Conservation (phyloP, 352 stramenopile genomes). For the Pythium chondricola region DNA sequence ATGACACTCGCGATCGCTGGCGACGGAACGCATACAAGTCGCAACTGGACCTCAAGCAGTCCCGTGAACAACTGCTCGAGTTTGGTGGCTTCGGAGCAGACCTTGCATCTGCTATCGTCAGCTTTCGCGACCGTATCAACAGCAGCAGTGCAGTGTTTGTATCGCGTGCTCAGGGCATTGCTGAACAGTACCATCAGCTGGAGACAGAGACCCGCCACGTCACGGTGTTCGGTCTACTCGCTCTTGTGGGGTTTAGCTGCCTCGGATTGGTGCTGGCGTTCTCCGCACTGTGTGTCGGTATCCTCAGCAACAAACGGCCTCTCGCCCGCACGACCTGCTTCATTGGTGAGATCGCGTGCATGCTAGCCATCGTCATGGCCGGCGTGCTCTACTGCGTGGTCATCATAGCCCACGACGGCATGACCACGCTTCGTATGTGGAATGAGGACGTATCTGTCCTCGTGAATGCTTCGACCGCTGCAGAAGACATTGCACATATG, state of each 20-base stretch:
- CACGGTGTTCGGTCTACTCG: conserved; percentile 24
- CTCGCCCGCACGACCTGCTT: conserved; percentile 34
- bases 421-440: conserved; percentile 33
- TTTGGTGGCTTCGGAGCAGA: conserved; percentile 22
- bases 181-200: conserved; percentile 21
- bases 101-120: conserved; percentile 23
- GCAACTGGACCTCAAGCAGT: conserved; percentile 46
- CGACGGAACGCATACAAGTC: conserved; percentile 34
- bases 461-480: conserved; percentile 10
- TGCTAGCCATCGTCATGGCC: conserved; percentile 34
- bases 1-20: conserved; percentile 31
- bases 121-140: conserved; percentile 29
- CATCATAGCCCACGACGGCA: conserved; percentile 43
- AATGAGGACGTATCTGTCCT: conserved; percentile 29
- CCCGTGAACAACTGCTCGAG: conserved; percentile 31
- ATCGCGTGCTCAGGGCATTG: conserved; percentile 6
- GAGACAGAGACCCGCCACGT: conserved; percentile 23
- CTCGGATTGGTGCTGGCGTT: conserved; percentile 25
- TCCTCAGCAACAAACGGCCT: conserved; percentile 32
- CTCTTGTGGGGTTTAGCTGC: conserved; percentile 23
- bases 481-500: conserved; percentile 20
- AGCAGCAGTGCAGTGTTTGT: conserved; percentile 20
- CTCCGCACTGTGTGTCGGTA: conserved; percentile 25
- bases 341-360: conserved; percentile 31
- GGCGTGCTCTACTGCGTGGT: conserved; percentile 44